Evolutionary conservation across 2,329 filamentous ascomycete species (phyloP), one percentile per base, ranked within the genome.

Genomic region (Akanthomyces dipterigenus): DNA sequence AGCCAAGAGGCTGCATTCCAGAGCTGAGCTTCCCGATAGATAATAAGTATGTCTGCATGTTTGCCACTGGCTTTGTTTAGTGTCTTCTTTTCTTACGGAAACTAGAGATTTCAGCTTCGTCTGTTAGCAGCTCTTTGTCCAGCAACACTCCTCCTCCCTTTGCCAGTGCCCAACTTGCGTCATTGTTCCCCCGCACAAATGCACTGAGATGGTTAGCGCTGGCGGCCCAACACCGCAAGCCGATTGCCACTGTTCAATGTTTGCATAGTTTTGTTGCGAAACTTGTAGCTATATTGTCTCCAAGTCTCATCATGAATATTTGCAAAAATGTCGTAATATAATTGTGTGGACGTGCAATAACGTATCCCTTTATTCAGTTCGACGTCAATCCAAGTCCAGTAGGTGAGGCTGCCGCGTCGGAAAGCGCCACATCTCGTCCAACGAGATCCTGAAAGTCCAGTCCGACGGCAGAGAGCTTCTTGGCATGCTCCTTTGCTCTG

Each of bases 371-470:
- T n/a, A n/a, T 26, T 60, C 26, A 60, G 46, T 26, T 54, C 16
- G 50, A n/a, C 24, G 36, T 48, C 62, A 79, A 64, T 5, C 78
- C 78, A 55, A 82, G 71, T 1, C 80, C 80, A 20, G 78, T 72
- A 3, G 77, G 74, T 12, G 46, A 28, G 18, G 36, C 64, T 16
- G 67, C 66, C 51, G 67, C 66, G 51, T 69, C 69, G 49, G 74
- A 69, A 49, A 28, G 22, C 28, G 28, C 49, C 5, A 80, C 67
- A 43, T 82, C 85, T 65, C 81, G 81, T 18, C 89, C 90, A 16
- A 97, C 87, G 61, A 98, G 75, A 66, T 90, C 90, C 61, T 83
- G 85, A 71, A 99, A 98, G 73, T 99, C 93, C 36, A 99, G 77
- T 0, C 93, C 93, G 24, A 97, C 93, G 63, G 96, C 90, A 6